Percentiles rank a stretch among this genome's conserved stretches.
Conservation (phyloP, 177 flowering plant genomes). For the Vitis hybrid region DNA sequence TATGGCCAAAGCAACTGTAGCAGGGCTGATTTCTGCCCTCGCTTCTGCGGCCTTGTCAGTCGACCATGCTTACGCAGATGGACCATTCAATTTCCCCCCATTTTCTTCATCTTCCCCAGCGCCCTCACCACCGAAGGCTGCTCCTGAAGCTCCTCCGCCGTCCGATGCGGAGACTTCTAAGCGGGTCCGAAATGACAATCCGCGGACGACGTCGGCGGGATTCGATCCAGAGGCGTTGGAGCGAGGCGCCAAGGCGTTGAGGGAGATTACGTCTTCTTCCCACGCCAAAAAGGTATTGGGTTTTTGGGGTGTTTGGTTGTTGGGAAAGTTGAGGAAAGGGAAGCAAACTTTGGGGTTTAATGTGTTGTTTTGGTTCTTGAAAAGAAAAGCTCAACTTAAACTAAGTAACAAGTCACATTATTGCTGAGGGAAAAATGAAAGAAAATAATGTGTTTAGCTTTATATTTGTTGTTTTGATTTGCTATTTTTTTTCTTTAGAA, state of each 20-base stretch:
- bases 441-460: no score
- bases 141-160: constrained; percentile 18
- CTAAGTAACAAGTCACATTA: no score
- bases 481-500: no score
- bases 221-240: constrained; percentile 91
- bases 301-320: neutral
- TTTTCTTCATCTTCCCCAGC: constrained; percentile 34
- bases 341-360: neutral
- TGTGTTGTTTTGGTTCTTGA: neutral
- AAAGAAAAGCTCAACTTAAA: no score
- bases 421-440: no score
- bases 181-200: constrained; percentile 66
- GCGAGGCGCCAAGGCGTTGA: constrained; percentile 65
- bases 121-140: constrained; percentile 10
- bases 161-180: no score
- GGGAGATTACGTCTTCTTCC: constrained; percentile 45
- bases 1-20: constrained; percentile 46
- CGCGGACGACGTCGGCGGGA: constrained; percentile 81
- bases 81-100: constrained; percentile 48
- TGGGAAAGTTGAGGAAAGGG: neutral
- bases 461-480: no score
- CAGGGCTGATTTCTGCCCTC: constrained; percentile 48
- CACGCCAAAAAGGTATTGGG: constrained; percentile 57
- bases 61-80: constrained; percentile 55
- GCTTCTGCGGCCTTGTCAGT: constrained; percentile 45